Evolutionary conservation across 2,329 filamentous ascomycete species (phyloP).

Genomic region (Fusarium sp.): DNA sequence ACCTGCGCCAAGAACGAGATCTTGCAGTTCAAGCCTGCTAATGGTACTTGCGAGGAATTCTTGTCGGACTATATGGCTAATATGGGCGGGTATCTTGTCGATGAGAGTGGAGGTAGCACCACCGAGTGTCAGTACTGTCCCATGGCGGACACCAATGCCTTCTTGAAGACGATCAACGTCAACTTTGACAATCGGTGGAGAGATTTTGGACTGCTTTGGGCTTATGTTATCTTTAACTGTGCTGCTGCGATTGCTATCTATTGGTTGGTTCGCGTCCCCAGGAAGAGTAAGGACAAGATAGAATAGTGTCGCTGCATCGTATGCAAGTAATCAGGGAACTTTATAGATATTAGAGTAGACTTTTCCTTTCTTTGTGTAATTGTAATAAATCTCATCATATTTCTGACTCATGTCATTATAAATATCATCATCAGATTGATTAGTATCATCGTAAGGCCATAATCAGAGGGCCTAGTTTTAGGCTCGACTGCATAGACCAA

Average conservation of each 20-base stretch:
- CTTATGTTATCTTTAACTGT: slow-evolving; percentile 65
- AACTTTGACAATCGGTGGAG: slow-evolving; percentile 65
- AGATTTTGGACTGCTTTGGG: slow-evolving; percentile 67
- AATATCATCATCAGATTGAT: too few species aligned
- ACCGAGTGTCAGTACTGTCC: slow-evolving; percentile 60
- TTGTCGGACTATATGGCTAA: slow-evolving; percentile 9
- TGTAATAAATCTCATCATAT: too few species aligned
- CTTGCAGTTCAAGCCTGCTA: background rate
- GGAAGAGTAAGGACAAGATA: slow-evolving; percentile 22
- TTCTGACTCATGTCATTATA: too few species aligned
- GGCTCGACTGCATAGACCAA: too few species aligned
- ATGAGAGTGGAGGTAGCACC: background rate
- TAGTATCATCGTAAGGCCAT: too few species aligned
- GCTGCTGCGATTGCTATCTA: slow-evolving; percentile 62
- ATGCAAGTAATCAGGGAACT: fast-evolving
- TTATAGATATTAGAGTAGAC: background rate
- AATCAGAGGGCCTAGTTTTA: too few species aligned
- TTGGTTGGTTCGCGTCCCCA: slow-evolving; percentile 56
- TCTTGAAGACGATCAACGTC: slow-evolving; percentile 56
- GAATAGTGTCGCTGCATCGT: background rate
- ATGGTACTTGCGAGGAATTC: slow-evolving; percentile 6
- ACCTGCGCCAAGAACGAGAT: slow-evolving; percentile 13
- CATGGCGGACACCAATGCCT: slow-evolving; percentile 48
- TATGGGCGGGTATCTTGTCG: background rate
- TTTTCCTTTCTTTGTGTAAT: fast-evolving